A percentile compares a stretch with the other conserved stretches of the same genome.
Conservation (phyloP, 208 protist species). For the Acanthamoeba culbertsoni region DNA sequence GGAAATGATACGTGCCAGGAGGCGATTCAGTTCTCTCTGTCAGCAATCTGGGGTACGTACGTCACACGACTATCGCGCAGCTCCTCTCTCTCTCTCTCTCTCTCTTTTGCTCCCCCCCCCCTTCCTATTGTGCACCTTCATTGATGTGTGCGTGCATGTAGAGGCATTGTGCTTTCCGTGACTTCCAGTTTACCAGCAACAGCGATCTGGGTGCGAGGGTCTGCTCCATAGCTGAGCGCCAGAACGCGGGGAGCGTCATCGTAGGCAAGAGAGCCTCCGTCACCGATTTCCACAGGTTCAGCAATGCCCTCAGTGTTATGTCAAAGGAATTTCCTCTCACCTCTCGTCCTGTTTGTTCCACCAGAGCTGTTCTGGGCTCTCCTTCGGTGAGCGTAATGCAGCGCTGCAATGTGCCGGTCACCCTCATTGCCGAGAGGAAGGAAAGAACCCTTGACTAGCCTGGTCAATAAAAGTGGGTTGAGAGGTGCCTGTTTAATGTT, state of each 20-base stretch:
- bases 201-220: neutral
- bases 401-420: neutral
- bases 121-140: too few relatives aligned
- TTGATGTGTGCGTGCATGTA: neutral
- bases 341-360: too few relatives aligned
- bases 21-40: neutral
- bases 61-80: neutral
- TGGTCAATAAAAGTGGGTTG: neutral
- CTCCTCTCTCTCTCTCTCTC: too few relatives aligned
- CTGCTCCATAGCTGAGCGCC: neutral
- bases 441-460: neutral
- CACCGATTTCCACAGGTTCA: neutral
- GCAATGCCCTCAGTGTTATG: too few relatives aligned
- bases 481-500: too few relatives aligned
- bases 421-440: neutral
- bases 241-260: neutral
- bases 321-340: too few relatives aligned
- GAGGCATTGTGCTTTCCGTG: neutral
- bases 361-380: neutral
- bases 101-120: too few relatives aligned
- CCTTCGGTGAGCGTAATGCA: neutral
- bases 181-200: neutral
- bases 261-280: neutral
- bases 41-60: neutral
- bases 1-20: neutral